These are phyloP conservation scores for Aegilops tauschii DNA, from an alignment of 176 grass and related monocot species.

Conservation along the genomic window DNA sequence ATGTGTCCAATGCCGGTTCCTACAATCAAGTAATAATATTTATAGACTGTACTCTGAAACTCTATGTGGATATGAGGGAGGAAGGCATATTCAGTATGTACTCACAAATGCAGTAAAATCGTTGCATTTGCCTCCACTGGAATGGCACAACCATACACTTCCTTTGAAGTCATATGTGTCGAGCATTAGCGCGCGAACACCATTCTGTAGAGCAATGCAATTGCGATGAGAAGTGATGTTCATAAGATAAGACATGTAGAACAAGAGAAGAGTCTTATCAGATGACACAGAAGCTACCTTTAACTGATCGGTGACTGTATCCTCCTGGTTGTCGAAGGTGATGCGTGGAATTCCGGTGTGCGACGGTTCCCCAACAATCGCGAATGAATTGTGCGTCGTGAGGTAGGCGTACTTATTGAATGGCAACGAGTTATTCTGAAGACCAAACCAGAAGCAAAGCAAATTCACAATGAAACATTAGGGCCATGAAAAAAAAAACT, in stretches of 20 bases:
- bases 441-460: conserved; percentile 14
- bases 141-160: conserved; percentile 89
- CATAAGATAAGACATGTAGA: not conserved
- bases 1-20: conserved; percentile 80
- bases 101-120: conserved; percentile 92
- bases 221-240: not conserved
- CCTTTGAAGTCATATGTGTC: conserved; percentile 81
- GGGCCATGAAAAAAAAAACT: not conserved
- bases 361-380: conserved; percentile 72
- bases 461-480: not conserved
- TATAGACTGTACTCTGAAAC: not conserved
- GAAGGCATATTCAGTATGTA: not conserved
- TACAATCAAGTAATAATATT: conserved; percentile 17
- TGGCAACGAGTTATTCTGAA: conserved; percentile 79
- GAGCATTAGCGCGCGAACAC: conserved; percentile 77
- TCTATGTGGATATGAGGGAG: not conserved
- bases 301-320: conserved; percentile 65
- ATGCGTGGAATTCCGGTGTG: conserved; percentile 75
- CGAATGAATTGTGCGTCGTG: conserved; percentile 81
- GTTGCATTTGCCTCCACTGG: conserved; percentile 61
- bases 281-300: conserved; percentile 39
- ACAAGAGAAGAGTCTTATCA: not conserved
- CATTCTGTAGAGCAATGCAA: conserved; percentile 43
- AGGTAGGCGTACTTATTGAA: conserved; percentile 96
- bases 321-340: conserved; percentile 84